Conservation (phyloP, 1,284 basidiomycete species). For the Pascua guehoae region DNA sequence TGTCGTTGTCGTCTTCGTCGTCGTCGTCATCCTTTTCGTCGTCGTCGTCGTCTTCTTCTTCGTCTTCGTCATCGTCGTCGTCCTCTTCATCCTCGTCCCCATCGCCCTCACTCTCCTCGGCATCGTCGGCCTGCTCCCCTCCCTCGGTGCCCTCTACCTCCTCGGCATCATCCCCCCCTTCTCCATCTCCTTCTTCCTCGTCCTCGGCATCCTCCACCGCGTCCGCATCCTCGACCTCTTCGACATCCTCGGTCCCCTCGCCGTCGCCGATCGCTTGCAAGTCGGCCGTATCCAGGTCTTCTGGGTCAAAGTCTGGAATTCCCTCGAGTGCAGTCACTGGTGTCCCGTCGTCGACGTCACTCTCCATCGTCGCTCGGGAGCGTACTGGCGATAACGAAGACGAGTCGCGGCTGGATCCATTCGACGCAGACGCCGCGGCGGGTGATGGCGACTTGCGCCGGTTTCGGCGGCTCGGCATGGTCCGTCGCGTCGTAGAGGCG, state of each 20-base stretch:
- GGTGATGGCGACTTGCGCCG: slow-evolving; percentile 15
- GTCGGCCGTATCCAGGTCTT: background rate
- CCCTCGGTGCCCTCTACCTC: slow-evolving; percentile 16
- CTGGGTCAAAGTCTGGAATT: too few relatives aligned
- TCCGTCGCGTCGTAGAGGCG: background rate
- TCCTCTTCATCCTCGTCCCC: slow-evolving; percentile 21
- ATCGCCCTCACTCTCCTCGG: slow-evolving; percentile 16
- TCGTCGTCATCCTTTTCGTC: slow-evolving; percentile 9
- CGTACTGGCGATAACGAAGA: slow-evolving; percentile 16
- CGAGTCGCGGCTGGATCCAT: slow-evolving; percentile 9
- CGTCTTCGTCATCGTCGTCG: slow-evolving; percentile 11
- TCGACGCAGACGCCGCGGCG: slow-evolving; percentile 3
- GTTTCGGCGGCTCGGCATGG: slow-evolving; percentile 7
- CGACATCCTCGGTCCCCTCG: slow-evolving; percentile 22
- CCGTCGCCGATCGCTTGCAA: slow-evolving; percentile 13
- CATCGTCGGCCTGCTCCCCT: slow-evolving; percentile 21
- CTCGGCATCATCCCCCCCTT: slow-evolving; percentile 7
- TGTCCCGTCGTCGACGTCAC: slow-evolving; percentile 1
- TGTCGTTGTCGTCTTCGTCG: slow-evolving; percentile 9
- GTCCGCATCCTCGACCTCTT: slow-evolving; percentile 20
- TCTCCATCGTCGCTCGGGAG: slow-evolving; percentile 6
- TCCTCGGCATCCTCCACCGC: slow-evolving; percentile 19
- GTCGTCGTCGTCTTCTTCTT: slow-evolving; percentile 8
- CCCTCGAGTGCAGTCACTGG: slow-evolving; percentile 12
- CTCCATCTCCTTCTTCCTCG: slow-evolving; percentile 10